Percentiles rank a stretch among this genome's conserved stretches.
Conservation (phyloP, 768 basidiomycete genomes). For the Russula sp. region DNA sequence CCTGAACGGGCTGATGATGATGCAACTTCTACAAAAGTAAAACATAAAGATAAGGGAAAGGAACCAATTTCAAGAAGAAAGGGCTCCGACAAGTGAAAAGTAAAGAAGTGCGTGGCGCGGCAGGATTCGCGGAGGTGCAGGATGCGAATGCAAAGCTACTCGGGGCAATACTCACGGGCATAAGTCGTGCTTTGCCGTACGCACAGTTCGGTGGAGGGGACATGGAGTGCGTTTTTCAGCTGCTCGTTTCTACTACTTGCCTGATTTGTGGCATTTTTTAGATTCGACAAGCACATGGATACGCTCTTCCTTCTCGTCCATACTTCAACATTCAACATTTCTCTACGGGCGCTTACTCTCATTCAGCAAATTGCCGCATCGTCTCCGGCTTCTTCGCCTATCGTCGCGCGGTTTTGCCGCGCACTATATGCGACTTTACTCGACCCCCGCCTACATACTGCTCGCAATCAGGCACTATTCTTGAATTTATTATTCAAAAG, state of each 20-base stretch:
- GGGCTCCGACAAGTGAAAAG: constrained; percentile 35
- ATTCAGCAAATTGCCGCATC: constrained; percentile 78
- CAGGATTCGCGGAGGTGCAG: constrained; percentile 71
- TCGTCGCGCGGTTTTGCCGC: constrained; percentile 70
- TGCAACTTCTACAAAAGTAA: too few relatives aligned
- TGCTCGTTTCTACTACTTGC: background rate
- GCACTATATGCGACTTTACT: constrained; percentile 87
- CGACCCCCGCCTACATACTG: constrained; percentile 73
- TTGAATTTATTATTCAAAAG: constrained; percentile 86
- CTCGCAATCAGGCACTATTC: constrained; percentile 96
- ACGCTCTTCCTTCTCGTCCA: constrained; percentile 95
- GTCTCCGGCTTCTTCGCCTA: constrained; percentile 43
- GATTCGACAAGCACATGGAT: constrained; percentile 83
- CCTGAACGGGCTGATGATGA: constrained; percentile 36
- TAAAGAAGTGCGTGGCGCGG: constrained; percentile 53
- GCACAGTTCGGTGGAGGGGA: constrained; percentile 74
- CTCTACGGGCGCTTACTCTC: constrained; percentile 85
- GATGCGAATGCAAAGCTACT: constrained; percentile 79
- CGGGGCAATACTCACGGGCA: constrained; percentile 88
- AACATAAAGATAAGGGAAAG: too few relatives aligned
- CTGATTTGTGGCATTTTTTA: constrained; percentile 34
- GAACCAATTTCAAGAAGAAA: constrained; percentile 34
- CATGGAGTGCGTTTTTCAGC: constrained; percentile 50
- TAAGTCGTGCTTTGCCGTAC: constrained; percentile 93
- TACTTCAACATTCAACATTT: constrained; percentile 94